A percentile compares a stretch with the other conserved stretches of the same genome.
Conservation (phyloP, 2,329 filamentous ascomycete species). For the Cercospora zeae-maydis region DNA sequence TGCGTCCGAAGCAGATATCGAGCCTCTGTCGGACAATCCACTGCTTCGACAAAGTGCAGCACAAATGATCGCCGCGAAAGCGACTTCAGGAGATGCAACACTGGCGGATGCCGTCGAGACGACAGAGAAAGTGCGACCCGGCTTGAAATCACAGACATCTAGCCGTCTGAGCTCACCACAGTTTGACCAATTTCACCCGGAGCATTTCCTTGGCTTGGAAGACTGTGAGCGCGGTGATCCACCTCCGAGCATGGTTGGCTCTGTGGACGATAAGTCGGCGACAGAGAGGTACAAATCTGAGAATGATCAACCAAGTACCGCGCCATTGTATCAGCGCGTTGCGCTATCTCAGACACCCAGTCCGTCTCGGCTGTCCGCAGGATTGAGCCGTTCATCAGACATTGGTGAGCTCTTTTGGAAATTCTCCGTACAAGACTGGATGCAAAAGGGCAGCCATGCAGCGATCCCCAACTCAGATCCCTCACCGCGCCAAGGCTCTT, state of each 20-base stretch:
- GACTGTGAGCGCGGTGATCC: not conserved
- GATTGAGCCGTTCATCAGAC: conserved; percentile 10
- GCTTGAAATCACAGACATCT: not conserved
- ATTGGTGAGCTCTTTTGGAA: conserved; percentile 22
- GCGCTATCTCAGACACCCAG: conserved; percentile 17
- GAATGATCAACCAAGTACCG: not conserved
- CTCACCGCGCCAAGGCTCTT: not conserved
- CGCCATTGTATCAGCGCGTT: conserved; percentile 16
- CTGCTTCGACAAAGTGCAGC: not conserved
- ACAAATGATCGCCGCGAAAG: not conserved
- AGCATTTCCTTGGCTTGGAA: conserved; percentile 7
- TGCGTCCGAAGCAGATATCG: not conserved
- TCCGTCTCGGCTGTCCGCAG: conserved; percentile 9
- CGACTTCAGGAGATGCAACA: not conserved
- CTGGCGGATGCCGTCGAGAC: not conserved
- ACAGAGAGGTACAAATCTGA: not conserved
- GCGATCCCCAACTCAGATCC: not conserved
- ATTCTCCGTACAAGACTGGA: conserved; percentile 11
- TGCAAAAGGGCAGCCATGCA: not conserved
- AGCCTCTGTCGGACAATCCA: not conserved
- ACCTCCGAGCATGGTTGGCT: not conserved
- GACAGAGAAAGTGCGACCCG: not conserved
- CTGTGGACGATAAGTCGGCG: not conserved
- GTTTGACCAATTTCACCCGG: conserved; percentile 7
- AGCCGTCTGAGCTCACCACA: conserved; percentile 8